Percentiles rank a stretch among this genome's conserved stretches.
Conservation (phyloP, 768 basidiomycete species). For the Cyclocybe aegerita region DNA sequence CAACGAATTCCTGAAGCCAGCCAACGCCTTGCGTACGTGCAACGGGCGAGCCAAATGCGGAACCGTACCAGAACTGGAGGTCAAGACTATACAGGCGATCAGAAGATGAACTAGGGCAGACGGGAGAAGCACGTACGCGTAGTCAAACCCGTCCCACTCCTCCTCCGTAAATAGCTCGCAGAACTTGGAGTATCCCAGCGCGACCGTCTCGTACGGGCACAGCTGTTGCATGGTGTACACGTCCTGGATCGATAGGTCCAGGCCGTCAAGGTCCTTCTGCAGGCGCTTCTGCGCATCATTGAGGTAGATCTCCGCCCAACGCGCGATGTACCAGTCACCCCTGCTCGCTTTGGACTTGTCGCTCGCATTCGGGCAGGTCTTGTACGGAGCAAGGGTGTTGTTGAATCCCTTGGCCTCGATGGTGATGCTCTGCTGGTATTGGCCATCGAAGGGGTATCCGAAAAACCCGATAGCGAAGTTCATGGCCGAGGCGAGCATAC, state of each 20-base stretch:
- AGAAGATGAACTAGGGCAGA: background rate
- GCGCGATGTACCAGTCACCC: conserved; percentile 50
- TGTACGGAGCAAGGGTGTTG: conserved; percentile 85
- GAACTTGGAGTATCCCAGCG: conserved; percentile 88
- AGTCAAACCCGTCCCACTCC: conserved; percentile 94
- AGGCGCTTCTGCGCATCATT: conserved; percentile 62
- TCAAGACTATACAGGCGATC: conserved; percentile 47
- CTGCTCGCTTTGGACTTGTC: conserved; percentile 49
- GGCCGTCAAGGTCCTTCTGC: conserved; percentile 56
- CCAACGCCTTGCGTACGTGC: conserved; percentile 77
- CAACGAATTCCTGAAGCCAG: conserved; percentile 79
- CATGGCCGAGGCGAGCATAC: conserved; percentile 64
- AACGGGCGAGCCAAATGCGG: conserved; percentile 80
- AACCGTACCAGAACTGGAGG: conserved; percentile 50
- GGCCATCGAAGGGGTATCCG: conserved; percentile 66
- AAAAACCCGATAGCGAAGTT: conserved; percentile 79
- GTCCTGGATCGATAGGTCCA: conserved; percentile 63
- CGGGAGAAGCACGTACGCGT: conserved; percentile 52
- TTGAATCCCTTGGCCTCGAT: conserved; percentile 74
- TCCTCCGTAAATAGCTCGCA: conserved; percentile 87
- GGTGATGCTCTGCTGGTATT: conserved; percentile 77
- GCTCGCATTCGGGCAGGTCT: conserved; percentile 71
- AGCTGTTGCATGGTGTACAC: conserved; percentile 77
- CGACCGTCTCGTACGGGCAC: conserved; percentile 93
- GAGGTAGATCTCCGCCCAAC: conserved; percentile 78